Evolutionary conservation across 768 basidiomycete species (phyloP).

Genomic region (Amyloporia xantha): DNA sequence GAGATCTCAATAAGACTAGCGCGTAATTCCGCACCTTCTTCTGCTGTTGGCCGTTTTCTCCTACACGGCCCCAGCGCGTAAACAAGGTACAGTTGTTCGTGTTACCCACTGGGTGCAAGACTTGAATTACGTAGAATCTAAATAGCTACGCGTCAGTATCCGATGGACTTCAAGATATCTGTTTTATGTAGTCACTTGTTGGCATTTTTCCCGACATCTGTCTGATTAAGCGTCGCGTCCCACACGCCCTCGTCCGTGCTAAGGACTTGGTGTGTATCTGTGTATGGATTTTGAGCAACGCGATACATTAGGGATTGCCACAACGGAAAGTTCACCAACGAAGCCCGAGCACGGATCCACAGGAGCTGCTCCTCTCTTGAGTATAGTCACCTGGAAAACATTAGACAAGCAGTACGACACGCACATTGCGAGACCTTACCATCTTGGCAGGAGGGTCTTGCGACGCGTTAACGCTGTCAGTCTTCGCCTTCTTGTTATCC

Average conservation of each 20-base stretch:
- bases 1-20: neutral
- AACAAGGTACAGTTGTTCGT: constrained; percentile 31
- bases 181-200: constrained; percentile 35
- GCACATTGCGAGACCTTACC: constrained; percentile 23
- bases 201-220: constrained; percentile 43
- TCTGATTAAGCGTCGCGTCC: constrained; percentile 62
- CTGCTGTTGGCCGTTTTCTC: constrained; percentile 46
- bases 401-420: neutral
- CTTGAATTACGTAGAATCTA: constrained; percentile 55
- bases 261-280: constrained; percentile 50
- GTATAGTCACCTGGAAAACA: constrained; percentile 31
- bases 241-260: constrained; percentile 35
- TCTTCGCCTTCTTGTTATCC: constrained; percentile 25
- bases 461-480: constrained; percentile 6
- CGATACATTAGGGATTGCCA: neutral
- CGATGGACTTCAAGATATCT: neutral
- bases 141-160: neutral
- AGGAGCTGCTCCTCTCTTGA: constrained; percentile 51
- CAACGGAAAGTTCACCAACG: constrained; percentile 34
- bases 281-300: neutral
- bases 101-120: constrained; percentile 44
- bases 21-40: constrained; percentile 32
- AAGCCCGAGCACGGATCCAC: constrained; percentile 42
- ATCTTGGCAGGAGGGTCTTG: constrained; percentile 35
- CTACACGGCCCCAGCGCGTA: constrained; percentile 59